phyloP scores from a whole-genome alignment of 345 rosid genomes.

The Bruguiera parviflora region DNA sequence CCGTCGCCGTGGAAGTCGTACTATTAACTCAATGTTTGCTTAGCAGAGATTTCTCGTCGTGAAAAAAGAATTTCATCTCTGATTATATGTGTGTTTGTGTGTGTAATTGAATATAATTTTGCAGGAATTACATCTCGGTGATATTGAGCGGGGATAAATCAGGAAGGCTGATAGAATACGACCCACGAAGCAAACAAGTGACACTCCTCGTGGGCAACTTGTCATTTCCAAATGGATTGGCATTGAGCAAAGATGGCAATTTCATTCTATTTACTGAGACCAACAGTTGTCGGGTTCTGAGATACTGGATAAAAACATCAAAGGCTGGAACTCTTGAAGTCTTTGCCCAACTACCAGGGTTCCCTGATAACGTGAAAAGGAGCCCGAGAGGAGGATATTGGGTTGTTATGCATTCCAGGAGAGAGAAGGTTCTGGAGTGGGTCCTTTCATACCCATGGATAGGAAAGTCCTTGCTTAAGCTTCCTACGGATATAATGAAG shows the following conservation, averaged over 20 bases:
- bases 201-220: constrained; percentile 11
- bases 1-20: too few species aligned
- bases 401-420: constrained; percentile 46
- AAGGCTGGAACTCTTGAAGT: constrained; percentile 17
- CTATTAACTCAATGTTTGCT: too few species aligned
- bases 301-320: constrained; percentile 12
- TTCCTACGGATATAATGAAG: constrained; percentile 43
- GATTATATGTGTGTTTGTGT: background rate
- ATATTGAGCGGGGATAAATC: constrained; percentile 20
- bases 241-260: constrained; percentile 16
- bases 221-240: constrained; percentile 26
- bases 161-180: constrained; percentile 24
- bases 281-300: constrained; percentile 8
- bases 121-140: constrained; percentile 13
- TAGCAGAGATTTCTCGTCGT: too few species aligned
- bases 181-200: constrained; percentile 4
- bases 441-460: constrained; percentile 43
- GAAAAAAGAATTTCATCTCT: too few species aligned
- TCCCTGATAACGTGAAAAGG: constrained; percentile 26
- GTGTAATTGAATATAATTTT: background rate
- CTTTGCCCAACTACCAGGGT: constrained; percentile 22
- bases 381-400: constrained; percentile 29
- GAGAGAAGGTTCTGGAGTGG: constrained; percentile 28
- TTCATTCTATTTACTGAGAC: constrained; percentile 20
- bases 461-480: constrained; percentile 40